phyloP scores from a whole-genome alignment of 495 filamentous ascomycete genomes.

The Astrothelium subdiscretum region DNA sequence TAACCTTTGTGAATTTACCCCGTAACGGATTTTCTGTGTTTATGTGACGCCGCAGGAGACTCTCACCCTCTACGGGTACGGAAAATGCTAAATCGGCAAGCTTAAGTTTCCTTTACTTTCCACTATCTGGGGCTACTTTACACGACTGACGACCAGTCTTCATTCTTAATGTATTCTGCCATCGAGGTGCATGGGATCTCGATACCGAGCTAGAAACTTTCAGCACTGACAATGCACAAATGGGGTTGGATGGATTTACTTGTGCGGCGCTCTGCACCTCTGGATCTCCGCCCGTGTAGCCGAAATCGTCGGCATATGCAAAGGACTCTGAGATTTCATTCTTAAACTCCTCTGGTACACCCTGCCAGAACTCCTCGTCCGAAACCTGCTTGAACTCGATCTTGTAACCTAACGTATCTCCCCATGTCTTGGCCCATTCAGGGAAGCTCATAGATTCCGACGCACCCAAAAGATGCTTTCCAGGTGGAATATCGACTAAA shows the following conservation, averaged over 20 bases:
- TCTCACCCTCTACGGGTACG: neutral
- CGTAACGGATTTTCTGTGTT: too few relatives aligned
- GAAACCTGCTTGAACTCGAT: constrained; percentile 7
- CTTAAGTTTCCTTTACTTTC: neutral
- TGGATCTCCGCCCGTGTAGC: constrained; percentile 5
- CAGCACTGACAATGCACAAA: constrained; percentile 4
- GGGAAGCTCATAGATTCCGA: constrained; percentile 21
- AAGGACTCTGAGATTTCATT: neutral
- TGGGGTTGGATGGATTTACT: neutral
- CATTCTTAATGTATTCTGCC: constrained; percentile 7
- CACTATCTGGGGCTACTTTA: neutral
- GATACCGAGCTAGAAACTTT: constrained; percentile 2
- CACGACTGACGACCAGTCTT: constrained; percentile 5
- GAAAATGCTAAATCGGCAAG: neutral
- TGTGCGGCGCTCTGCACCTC: constrained; percentile 2
- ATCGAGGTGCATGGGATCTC: constrained; percentile 6
- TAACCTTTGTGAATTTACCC: too few relatives aligned
- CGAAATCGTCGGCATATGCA: constrained; percentile 3
- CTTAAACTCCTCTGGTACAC: constrained; percentile 12
- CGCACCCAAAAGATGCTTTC: constrained; percentile 24
- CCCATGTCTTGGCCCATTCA: constrained; percentile 23
- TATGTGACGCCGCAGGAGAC: too few relatives aligned
- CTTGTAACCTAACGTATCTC: constrained; percentile 6
- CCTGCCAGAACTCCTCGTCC: constrained; percentile 7
- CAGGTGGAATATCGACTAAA: constrained; percentile 20